Base-by-base conservation (phyloP, 768 basidiomycete genomes). In the Lactarius psammicola region DNA sequence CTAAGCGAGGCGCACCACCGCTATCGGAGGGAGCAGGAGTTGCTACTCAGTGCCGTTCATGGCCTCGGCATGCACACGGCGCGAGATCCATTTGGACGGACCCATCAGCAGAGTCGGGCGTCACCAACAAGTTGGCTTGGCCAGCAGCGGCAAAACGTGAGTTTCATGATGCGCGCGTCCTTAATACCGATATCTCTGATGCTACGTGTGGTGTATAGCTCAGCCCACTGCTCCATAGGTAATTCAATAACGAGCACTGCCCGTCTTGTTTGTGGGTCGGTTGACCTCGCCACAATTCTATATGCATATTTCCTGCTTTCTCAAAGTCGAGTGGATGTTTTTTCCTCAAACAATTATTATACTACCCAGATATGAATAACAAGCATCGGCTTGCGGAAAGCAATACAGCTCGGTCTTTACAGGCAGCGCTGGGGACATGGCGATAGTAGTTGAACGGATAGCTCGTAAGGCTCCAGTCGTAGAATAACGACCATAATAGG, bases 61-160 rank as follows among this genome's bases (percentile, higher is more conserved):
- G 60, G 11, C 17, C 30, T 55, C 36, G 68, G 68, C 9, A 70
- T 70, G 68, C 54, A 56, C 30, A 44, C 53, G 2, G 59, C 62
- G 40, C 69, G 69, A 36, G 69, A 66, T 26, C 56, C 57, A 59
- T 62, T 70, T 31, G 64, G 64, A 4, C 64, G 59, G 18, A 54
- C 46, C 20, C 49, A 62, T 55, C 67, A 64, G 31, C 69, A 63
- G 49, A 55, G 36, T 26, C 60, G 68, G 23, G 26, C 59, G 2
- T 20, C 28, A 15, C 62, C 68, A 26, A 64, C 59, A 26, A 70
- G 69, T 28, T 70, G 69, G 69, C 38, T 70, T 8, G 69, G 69
- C 20, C 69, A 70, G 59, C 69, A 70, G 23, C 68, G 69, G 56
- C 69, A 65, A 36, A 70, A 66, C 34, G 69, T 70, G 49, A 63